These are phyloP conservation scores for Fusarium sterilihyphosum DNA, from an alignment of 2,329 filamentous ascomycete species.

Conservation along the genomic window DNA sequence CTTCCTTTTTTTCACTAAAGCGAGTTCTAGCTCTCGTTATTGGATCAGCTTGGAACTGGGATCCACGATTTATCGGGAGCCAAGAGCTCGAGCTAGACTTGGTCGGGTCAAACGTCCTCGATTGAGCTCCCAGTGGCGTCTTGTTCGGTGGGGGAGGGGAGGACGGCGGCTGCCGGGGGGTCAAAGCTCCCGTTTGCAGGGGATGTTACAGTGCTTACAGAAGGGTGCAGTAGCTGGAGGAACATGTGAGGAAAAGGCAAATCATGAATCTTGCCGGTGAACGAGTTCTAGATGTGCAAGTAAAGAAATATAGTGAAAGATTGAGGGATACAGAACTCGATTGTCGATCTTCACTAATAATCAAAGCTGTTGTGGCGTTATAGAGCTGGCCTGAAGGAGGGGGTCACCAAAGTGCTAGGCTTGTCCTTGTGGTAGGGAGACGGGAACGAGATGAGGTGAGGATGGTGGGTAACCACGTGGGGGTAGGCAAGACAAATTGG, in stretches of 20 bases:
- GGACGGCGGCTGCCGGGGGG: conserved; percentile 18
- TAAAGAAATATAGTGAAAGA: fast-evolving
- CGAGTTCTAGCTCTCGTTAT: conserved; percentile 13
- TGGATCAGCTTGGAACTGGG: conserved; percentile 1
- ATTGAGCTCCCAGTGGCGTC: conserved; percentile 22
- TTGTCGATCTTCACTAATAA: neutral
- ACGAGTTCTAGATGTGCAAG: fast-evolving
- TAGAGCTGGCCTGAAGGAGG: conserved; percentile 11
- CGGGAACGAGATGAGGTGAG: conserved; percentile 15
- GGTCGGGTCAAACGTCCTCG: conserved; percentile 27
- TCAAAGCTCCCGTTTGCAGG: conserved; percentile 24
- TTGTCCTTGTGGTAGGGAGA: neutral
- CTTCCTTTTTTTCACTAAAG: conserved; percentile 7
- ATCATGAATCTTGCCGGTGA: fast-evolving
- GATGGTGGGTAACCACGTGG: conserved; percentile 33
- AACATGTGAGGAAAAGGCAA: neutral
- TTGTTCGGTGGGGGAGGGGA: conserved; percentile 20
- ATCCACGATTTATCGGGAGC: conserved; percentile 34
- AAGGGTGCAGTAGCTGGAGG: neutral
- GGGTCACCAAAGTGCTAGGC: conserved; percentile 10
- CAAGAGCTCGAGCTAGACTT: conserved; percentile 28
- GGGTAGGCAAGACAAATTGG: conserved; percentile 19
- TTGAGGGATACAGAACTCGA: neutral
- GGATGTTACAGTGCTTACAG: conserved; percentile 35
- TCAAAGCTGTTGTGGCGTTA: conserved; percentile 16